phyloP scores from a whole-genome alignment of 345 rosid genomes.

The Lagerstroemia speciosa region DNA sequence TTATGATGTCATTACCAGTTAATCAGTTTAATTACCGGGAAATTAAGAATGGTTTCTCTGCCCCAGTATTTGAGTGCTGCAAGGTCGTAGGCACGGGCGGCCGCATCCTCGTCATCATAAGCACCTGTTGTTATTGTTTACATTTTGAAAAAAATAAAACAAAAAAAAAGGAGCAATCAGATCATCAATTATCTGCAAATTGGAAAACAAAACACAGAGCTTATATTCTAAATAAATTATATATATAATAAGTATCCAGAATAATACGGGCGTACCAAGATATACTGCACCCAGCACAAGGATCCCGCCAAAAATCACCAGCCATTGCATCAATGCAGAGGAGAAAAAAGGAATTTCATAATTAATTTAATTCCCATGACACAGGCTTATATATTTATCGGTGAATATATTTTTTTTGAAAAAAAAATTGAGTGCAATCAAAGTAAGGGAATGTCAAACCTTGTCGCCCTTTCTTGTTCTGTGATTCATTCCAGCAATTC shows the following conservation, averaged over 20 bases:
- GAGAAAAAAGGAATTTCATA: too few relatives aligned
- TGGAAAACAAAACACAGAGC: too few relatives aligned
- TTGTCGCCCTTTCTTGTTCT: conserved; percentile 79
- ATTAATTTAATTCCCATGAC: too few relatives aligned
- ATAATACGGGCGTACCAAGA: conserved; percentile 5
- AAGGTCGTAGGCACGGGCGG: conserved; percentile 89
- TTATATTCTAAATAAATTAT: too few relatives aligned
- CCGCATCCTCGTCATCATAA: conserved; percentile 82
- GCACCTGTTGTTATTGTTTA: conserved; percentile 43
- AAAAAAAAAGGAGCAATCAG: too few relatives aligned
- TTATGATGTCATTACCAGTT: too few relatives aligned
- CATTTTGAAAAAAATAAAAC: background rate
- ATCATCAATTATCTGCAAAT: too few relatives aligned
- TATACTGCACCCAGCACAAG: background rate
- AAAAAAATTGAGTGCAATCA: background rate
- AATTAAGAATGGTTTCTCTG: conserved; percentile 71
- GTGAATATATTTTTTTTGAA: too few relatives aligned
- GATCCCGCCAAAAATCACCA: background rate
- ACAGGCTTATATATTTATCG: too few relatives aligned
- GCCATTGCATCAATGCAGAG: background rate
- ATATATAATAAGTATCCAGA: too few relatives aligned
- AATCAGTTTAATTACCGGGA: too few relatives aligned
- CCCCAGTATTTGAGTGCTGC: conserved; percentile 98
- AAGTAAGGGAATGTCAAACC: conserved; percentile 20
- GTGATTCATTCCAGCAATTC: conserved; percentile 79